A percentile compares a stretch with the other conserved stretches of the same genome.
Evolutionary conservation across 306 rosid species (phyloP).

Genomic region (Aeschynomene evenia): DNA sequence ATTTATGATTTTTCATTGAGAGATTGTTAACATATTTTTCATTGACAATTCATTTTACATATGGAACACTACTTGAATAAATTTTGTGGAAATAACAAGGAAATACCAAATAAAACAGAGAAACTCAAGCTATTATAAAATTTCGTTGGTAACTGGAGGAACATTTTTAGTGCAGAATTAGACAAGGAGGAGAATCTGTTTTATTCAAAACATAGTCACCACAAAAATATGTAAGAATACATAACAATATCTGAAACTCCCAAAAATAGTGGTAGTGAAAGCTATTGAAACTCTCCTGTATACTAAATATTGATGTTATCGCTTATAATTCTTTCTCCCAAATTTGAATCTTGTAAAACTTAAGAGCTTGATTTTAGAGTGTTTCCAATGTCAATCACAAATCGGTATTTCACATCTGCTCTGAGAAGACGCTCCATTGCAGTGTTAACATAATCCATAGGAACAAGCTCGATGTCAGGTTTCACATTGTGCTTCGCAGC

Average conservation of each 20-base stretch:
- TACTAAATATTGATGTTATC: no score
- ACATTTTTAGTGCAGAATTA: neutral
- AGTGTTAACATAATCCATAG: slow-evolving; percentile 45
- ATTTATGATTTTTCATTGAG: no score
- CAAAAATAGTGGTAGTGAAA: neutral
- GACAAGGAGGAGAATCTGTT: neutral
- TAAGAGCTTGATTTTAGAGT: slow-evolving; percentile 19
- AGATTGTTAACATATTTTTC: no score
- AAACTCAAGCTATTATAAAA: neutral
- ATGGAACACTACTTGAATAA: no score
- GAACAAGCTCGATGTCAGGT: slow-evolving; percentile 43
- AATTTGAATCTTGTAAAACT: neutral
- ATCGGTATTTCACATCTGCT: slow-evolving; percentile 48
- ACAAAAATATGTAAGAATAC: neutral
- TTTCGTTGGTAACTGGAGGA: neutral
- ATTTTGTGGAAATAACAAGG: no score
- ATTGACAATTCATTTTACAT: no score
- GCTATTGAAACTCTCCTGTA: no score
- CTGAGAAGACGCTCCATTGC: slow-evolving; percentile 47
- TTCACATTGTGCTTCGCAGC: slow-evolving; percentile 39
- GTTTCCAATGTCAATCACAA: slow-evolving; percentile 45
- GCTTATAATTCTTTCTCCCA: neutral
- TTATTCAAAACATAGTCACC: neutral
- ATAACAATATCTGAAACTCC: neutral
- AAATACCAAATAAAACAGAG: no score